Evolutionary conservation across 2,329 filamentous ascomycete genomes (phyloP).

Genomic region (Stachybotrys elegans): DNA sequence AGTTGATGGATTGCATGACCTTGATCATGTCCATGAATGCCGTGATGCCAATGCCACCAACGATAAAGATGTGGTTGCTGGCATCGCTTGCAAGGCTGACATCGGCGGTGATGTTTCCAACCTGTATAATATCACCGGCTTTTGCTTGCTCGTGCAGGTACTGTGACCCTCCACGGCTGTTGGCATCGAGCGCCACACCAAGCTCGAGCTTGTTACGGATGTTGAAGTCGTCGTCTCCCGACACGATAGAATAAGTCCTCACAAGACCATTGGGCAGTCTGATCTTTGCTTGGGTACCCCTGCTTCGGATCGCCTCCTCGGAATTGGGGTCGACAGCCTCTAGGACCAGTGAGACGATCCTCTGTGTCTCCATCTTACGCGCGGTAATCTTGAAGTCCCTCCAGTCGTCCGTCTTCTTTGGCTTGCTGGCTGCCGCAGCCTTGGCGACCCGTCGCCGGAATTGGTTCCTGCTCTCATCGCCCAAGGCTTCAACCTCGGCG

Average conservation of each 20-base stretch:
- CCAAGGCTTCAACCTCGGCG: constrained; percentile 44
- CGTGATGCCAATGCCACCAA: constrained; percentile 61
- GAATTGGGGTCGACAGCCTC: constrained; percentile 34
- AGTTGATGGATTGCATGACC: constrained; percentile 37
- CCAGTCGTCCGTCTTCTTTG: constrained; percentile 32
- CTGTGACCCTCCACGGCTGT: constrained; percentile 55
- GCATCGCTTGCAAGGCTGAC: constrained; percentile 40
- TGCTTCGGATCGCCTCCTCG: constrained; percentile 26
- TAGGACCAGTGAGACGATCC: constrained; percentile 47
- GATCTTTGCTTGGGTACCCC: constrained; percentile 51
- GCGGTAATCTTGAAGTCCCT: constrained; percentile 41
- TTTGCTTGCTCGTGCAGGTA: constrained; percentile 48
- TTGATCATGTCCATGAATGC: constrained; percentile 52
- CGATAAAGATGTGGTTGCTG: constrained; percentile 58
- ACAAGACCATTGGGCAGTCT: constrained; percentile 51
- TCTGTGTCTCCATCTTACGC: constrained; percentile 45
- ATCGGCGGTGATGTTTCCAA: constrained; percentile 44
- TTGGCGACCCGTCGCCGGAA: constrained; percentile 50
- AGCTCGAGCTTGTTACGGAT: constrained; percentile 48
- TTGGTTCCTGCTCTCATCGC: constrained; percentile 39
- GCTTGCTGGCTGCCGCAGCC: constrained; percentile 23
- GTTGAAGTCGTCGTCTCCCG: constrained; percentile 12
- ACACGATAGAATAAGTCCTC: constrained; percentile 57
- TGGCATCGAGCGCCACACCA: constrained; percentile 50
- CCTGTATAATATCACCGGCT: constrained; percentile 44